phyloP scores from a whole-genome alignment of 495 filamentous ascomycete species.

The Penicillium canescens region DNA sequence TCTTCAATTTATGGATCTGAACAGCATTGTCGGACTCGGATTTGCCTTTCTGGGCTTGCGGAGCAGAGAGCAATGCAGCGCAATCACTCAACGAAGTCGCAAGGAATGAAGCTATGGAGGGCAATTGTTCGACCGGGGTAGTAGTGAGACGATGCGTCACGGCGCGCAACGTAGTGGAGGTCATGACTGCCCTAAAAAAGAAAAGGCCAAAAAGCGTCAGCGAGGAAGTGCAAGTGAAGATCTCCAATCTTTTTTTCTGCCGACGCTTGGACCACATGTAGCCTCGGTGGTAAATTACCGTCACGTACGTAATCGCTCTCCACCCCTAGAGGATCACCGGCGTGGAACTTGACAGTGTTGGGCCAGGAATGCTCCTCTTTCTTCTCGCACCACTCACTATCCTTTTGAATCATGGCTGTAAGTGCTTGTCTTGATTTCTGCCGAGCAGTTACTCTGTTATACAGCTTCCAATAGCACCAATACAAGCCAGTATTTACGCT shows the following conservation, averaged over 20 bases:
- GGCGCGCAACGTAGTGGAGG: constrained; percentile 50
- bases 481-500: constrained; percentile 17
- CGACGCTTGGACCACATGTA: constrained; percentile 30
- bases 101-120: constrained; percentile 60
- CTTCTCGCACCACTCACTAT: constrained; percentile 16
- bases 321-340: constrained; percentile 28
- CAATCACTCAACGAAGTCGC: constrained; percentile 62
- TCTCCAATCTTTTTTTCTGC: constrained; percentile 25
- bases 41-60: constrained; percentile 46
- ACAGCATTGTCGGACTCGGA: constrained; percentile 58
- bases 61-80: constrained; percentile 54
- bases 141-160: constrained; percentile 67
- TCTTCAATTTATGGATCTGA: constrained; percentile 76
- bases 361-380: constrained; percentile 13
- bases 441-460: not conserved
- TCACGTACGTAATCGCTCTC: constrained; percentile 23
- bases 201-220: not conserved
- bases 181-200: constrained; percentile 10
- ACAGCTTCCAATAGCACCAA: not conserved
- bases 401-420: constrained; percentile 39
- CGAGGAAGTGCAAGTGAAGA: constrained; percentile 9
- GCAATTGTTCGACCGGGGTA: constrained; percentile 62
- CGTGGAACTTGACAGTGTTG: constrained; percentile 5
- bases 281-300: constrained; percentile 37
- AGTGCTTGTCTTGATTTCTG: constrained; percentile 13